Conservation (phyloP, 2,329 filamentous ascomycete species). For the Neocatenulostroma microsporum region DNA sequence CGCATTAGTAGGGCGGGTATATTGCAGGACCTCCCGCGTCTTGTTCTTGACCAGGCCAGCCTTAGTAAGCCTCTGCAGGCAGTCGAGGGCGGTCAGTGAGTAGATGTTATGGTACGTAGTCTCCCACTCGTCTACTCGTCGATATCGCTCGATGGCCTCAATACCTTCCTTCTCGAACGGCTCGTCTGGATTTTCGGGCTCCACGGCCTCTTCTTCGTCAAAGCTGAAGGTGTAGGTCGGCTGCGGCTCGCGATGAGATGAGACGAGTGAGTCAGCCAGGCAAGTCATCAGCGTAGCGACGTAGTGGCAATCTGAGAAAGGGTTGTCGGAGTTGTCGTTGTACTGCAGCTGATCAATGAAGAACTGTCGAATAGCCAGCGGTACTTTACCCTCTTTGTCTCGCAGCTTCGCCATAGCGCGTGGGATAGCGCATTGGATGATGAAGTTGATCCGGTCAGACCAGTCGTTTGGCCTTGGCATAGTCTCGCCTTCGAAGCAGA, state of each 20-base stretch:
- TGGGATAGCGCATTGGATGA: conserved; percentile 75
- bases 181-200: conserved; percentile 38
- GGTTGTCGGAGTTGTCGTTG: conserved; percentile 90
- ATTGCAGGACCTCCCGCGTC: conserved; percentile 52
- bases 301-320: conserved; percentile 82
- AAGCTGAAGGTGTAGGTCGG: conserved; percentile 30
- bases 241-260: conserved; percentile 23
- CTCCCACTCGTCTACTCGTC: conserved; percentile 60
- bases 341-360: conserved; percentile 82
- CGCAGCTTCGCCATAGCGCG: conserved; percentile 71
- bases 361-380: conserved; percentile 70
- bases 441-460: conserved; percentile 73
- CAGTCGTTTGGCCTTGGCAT: conserved; percentile 90
- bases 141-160: conserved; percentile 55
- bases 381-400: conserved; percentile 66
- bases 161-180: conserved; percentile 50
- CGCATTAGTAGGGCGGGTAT: conserved; percentile 52
- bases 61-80: conserved; percentile 48
- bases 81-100: conserved; percentile 54
- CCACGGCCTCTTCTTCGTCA: conserved; percentile 41
- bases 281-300: conserved; percentile 69
- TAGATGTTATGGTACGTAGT: conserved; percentile 59
- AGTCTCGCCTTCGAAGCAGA: conserved; percentile 65
- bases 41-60: conserved; percentile 47
- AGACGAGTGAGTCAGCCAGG: conserved; percentile 49